Conservation (phyloP, 129 eudicot genomes). For the Tagetes patula region DNA sequence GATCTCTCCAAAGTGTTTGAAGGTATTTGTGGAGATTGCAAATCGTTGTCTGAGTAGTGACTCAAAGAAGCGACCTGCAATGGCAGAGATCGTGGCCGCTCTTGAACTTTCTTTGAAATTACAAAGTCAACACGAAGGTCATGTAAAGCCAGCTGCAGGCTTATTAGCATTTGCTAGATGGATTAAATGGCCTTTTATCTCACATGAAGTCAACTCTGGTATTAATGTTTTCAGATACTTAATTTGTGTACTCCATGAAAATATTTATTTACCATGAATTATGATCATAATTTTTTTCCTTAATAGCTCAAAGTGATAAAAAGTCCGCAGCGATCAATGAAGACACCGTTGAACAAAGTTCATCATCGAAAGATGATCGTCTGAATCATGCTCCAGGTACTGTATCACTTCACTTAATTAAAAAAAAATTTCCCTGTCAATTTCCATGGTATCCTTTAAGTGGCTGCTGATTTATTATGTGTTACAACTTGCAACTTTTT, state of each 20-base stretch:
- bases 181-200: slow-evolving; percentile 7
- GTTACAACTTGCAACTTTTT: too few species aligned
- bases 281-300: too few species aligned
- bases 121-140: background rate
- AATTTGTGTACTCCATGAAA: background rate
- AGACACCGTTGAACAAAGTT: too few species aligned
- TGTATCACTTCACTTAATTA: too few species aligned
- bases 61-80: background rate
- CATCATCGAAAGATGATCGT: too few species aligned
- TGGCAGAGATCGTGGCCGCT: background rate
- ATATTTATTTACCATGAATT: background rate
- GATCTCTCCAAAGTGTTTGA: background rate
- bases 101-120: background rate
- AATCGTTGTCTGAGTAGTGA: background rate
- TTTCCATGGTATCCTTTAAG: too few species aligned
- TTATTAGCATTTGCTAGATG: background rate
- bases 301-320: too few species aligned
- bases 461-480: too few species aligned
- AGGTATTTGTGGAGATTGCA: background rate
- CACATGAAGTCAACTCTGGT: background rate
- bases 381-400: too few species aligned
- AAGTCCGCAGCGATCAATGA: too few species aligned
- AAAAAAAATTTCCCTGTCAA: too few species aligned
- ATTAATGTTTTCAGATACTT: background rate
- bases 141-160: background rate